Percentiles rank a stretch among this genome's conserved stretches.
phyloP scores from a whole-genome alignment of 1,284 basidiomycete genomes.

The Gymnopus androsaceus region DNA sequence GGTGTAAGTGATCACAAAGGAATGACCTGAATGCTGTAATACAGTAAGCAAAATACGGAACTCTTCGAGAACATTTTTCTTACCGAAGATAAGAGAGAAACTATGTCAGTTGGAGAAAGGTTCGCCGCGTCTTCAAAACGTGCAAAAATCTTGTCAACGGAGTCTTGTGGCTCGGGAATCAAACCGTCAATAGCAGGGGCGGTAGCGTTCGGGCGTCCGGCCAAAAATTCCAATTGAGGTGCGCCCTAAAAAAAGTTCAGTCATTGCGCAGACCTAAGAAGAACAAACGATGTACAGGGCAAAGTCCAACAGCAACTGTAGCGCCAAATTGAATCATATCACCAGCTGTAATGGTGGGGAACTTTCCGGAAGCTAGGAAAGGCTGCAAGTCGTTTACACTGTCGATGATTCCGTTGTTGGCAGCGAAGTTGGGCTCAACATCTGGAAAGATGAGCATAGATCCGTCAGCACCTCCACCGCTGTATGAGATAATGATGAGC shows the following conservation, averaged over 20 bases:
- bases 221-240: constrained; percentile 20
- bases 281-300: constrained; percentile 1
- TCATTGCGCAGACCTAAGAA: neutral
- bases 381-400: constrained; percentile 19
- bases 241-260: constrained; percentile 12
- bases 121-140: constrained; percentile 13
- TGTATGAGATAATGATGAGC: neutral
- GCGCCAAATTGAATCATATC: constrained; percentile 23
- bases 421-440: constrained; percentile 21
- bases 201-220: constrained; percentile 20
- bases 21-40: constrained; percentile 32
- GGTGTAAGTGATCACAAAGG: neutral
- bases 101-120: neutral
- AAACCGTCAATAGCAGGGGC: constrained; percentile 16
- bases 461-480: constrained; percentile 22
- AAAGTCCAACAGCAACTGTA: constrained; percentile 11
- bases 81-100: constrained; percentile 4
- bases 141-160: constrained; percentile 11
- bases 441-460: constrained; percentile 20
- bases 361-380: constrained; percentile 7
- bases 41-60: constrained; percentile 10
- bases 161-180: constrained; percentile 20
- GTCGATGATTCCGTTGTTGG: constrained; percentile 18
- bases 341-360: constrained; percentile 14
- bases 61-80: constrained; percentile 17